These are phyloP conservation scores for Strigomonas culicis DNA, from an alignment of 208 protist species.

Conservation along the genomic window DNA sequence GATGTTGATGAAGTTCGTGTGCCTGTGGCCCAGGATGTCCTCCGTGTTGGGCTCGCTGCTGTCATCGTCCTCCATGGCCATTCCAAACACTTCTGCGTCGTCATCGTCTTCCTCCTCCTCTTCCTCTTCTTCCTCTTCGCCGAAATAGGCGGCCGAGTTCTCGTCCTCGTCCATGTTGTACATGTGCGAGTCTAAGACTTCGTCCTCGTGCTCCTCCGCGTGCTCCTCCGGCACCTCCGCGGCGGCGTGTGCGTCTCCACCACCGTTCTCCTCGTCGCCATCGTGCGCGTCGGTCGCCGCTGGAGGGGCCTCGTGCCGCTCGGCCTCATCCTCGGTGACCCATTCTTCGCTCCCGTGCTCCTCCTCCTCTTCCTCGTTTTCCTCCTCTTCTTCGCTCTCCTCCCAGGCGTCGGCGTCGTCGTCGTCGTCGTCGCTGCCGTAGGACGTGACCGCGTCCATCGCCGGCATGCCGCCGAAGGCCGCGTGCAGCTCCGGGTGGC, in stretches of 20 bases:
- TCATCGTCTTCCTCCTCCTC: constrained; percentile 9
- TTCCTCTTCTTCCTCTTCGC: not conserved
- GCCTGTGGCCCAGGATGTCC: constrained; percentile 8
- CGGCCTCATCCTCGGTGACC: not conserved
- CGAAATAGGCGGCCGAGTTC: too few relatives aligned
- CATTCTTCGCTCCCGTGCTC: constrained; percentile 1
- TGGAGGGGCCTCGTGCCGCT: not conserved
- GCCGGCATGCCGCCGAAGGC: not conserved
- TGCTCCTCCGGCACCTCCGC: too few relatives aligned
- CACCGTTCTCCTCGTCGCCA: constrained; percentile 17
- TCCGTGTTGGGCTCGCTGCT: constrained; percentile 7
- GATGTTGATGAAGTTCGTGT: not conserved
- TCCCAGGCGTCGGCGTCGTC: not conserved
- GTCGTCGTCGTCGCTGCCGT: constrained; percentile 5
- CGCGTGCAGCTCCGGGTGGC: constrained; percentile 3
- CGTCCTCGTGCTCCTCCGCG: not conserved
- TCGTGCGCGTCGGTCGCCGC: constrained; percentile 11
- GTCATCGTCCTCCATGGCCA: not conserved
- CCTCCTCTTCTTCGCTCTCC: constrained; percentile 6
- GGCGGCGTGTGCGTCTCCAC: too few relatives aligned
- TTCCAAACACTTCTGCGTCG: not conserved
- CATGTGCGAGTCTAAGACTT: too few relatives aligned
- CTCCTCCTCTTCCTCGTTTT: constrained; percentile 12
- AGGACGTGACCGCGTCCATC: not conserved
- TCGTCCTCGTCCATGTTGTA: too few relatives aligned